A percentile compares a stretch with the other conserved stretches of the same genome.
Conservation (phyloP, 192 early-diverging fungal genomes). For the Chytriomyces confervae region DNA sequence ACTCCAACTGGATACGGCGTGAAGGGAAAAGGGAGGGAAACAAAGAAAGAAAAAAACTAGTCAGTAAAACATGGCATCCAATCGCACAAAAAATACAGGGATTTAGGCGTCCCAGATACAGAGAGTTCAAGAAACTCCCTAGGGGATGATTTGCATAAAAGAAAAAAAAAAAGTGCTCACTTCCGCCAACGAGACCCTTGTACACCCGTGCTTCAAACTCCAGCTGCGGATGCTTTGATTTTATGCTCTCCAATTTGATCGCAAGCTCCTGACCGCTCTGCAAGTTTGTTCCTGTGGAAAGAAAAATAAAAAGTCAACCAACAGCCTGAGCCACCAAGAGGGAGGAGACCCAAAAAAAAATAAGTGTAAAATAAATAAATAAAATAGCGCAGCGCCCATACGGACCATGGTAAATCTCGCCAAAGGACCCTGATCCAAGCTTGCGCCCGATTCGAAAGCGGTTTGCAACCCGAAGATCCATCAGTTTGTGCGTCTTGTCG, state of each 20-base stretch:
- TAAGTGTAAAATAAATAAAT: too few species aligned
- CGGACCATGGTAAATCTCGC: slow-evolving; percentile 94
- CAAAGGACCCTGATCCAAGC: slow-evolving; percentile 97
- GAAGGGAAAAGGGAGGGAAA: background rate
- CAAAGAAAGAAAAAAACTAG: background rate
- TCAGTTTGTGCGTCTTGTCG: slow-evolving; percentile 31
- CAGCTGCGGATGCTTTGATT: slow-evolving; percentile 95
- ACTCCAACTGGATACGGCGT: slow-evolving; percentile 66
- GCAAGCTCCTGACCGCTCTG: slow-evolving; percentile 94
- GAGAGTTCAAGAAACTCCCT: too few species aligned
- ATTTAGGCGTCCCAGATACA: too few species aligned
- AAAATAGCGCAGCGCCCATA: too few species aligned
- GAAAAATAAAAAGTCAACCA: too few species aligned
- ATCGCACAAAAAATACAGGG: too few species aligned
- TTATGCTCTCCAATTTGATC: slow-evolving; percentile 95
- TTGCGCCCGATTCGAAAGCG: slow-evolving; percentile 94
- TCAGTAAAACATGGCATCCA: too few species aligned
- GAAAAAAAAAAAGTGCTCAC: slow-evolving; percentile 26
- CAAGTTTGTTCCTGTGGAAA: slow-evolving; percentile 62
- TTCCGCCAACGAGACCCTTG: slow-evolving; percentile 89
- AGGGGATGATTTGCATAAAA: too few species aligned
- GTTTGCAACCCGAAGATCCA: slow-evolving; percentile 79
- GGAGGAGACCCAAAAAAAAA: slow-evolving; percentile 53
- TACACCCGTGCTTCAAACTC: slow-evolving; percentile 98
- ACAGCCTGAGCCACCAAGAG: slow-evolving; percentile 63